Evolutionary conservation across 345 rosid species (phyloP).

Genomic region (Mangifera indica): DNA sequence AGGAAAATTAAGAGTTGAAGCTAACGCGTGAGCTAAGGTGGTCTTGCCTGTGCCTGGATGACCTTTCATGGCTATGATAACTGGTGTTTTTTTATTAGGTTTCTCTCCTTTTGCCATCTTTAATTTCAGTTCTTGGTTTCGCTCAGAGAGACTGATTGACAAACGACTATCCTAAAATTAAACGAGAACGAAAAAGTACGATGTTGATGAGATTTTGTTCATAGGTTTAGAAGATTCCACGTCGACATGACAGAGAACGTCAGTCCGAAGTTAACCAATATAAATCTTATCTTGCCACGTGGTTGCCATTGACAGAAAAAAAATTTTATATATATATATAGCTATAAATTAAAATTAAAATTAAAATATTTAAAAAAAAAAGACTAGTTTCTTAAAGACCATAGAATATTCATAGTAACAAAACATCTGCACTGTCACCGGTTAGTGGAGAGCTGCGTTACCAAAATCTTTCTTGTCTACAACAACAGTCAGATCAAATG

Average conservation of each 20-base stretch:
- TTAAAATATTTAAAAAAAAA: neutral
- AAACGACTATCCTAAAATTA: too few species aligned
- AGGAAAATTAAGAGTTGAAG: conserved; percentile 53
- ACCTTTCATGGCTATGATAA: conserved; percentile 67
- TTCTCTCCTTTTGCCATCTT: conserved; percentile 11
- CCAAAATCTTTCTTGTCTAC: conserved; percentile 10
- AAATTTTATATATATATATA: too few species aligned
- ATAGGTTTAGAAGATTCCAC: neutral
- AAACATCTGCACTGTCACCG: neutral
- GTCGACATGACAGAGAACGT: neutral
- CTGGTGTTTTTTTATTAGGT: neutral
- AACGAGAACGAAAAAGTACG: too few species aligned
- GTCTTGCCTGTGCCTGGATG: conserved; percentile 71
- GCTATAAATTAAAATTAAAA: neutral
- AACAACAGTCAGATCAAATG: neutral
- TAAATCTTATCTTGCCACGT: too few species aligned
- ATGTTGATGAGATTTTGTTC: neutral
- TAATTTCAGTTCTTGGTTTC: too few species aligned
- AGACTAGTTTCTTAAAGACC: neutral
- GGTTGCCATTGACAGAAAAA: too few species aligned
- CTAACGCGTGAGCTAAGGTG: conserved; percentile 47
- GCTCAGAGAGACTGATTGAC: too few species aligned
- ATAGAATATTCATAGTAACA: neutral
- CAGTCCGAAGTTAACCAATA: too few species aligned
- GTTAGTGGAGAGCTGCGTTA: neutral